Evolutionary conservation across 140 eudicot genomes (phyloP), one percentile per base, ranked within the genome.

Genomic region (Senecio squalidus): DNA sequence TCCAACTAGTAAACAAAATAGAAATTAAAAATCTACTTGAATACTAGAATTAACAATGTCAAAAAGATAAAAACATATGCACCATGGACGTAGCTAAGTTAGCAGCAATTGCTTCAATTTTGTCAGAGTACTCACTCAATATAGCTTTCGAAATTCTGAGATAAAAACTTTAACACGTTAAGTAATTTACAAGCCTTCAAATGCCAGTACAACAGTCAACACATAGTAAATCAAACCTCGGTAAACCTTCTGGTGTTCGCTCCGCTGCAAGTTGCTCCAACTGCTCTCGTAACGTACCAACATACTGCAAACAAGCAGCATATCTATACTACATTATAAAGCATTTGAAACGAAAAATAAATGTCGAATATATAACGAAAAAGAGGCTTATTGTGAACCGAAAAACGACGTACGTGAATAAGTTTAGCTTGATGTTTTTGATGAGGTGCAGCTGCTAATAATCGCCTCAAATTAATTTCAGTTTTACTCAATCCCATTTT

Each of bases 341-440:
- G n/a, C n/a, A n/a, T n/a, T n/a, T n/a, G n/a, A n/a, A n/a, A n/a
- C n/a, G n/a, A n/a, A n/a, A n/a, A n/a, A n/a, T n/a, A n/a, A n/a
- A n/a, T n/a, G n/a, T n/a, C n/a, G n/a, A n/a, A n/a, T n/a, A n/a
- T n/a, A n/a, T n/a, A n/a, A n/a, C n/a, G n/a, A n/a, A n/a, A n/a
- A n/a, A n/a, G n/a, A n/a, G n/a, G n/a, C n/a, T n/a, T n/a, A n/a
- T n/a, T n/a, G n/a, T n/a, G n/a, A n/a, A n/a, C n/a, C n/a, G n/a
- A 44, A 11, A 40, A 8, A 72, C 36, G 40, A 44, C 77, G 45
- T 80, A 86, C 94, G 81, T 91, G 96, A 34, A 81, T 61, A 46
- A 91, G 89, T 67, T 91, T 91, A 13, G 96, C 64, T 67, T 83
- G 98, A 76, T 83, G 84, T 26, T 79, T 83, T 57, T 86, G 98